phyloP scores from a whole-genome alignment of 805 yeast genomes.

The Schizosaccharomyces osmophilus region DNA sequence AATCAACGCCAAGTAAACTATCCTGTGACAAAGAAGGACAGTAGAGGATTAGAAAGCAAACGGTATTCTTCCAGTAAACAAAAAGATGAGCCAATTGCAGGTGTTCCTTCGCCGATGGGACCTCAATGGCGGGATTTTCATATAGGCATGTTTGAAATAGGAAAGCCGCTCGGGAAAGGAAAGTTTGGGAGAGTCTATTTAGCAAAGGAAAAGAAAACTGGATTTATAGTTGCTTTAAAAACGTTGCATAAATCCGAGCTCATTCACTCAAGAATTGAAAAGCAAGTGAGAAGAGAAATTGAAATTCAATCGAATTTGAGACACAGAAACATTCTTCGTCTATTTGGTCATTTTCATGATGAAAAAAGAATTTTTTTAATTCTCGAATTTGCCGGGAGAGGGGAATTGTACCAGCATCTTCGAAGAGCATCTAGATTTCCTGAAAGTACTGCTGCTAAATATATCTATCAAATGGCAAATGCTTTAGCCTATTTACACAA shows the following conservation, averaged over 20 bases:
- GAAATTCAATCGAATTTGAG: conserved; percentile 62
- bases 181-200: conserved; percentile 84
- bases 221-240: conserved; percentile 70
- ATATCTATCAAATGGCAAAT: conserved; percentile 57
- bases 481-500: conserved; percentile 59
- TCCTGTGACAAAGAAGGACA: background rate
- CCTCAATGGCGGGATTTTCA: background rate
- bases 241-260: conserved; percentile 73
- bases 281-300: conserved; percentile 70
- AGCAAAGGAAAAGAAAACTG: conserved; percentile 49
- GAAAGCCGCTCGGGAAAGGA: conserved; percentile 73
- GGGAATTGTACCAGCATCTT: conserved; percentile 60
- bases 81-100: background rate
- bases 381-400: conserved; percentile 62
- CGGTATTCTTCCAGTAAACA: background rate
- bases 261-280: conserved; percentile 48
- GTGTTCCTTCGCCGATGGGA: background rate
- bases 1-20: background rate
- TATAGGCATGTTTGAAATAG: conserved; percentile 38
- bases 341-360: conserved; percentile 74
- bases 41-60: background rate
- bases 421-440: conserved; percentile 38
- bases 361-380: conserved; percentile 54
- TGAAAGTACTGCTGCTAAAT: conserved; percentile 12
- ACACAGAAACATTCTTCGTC: conserved; percentile 57